phyloP scores from a whole-genome alignment of 805 yeast species.

The Wickerhamiella kurtzmanii region DNA sequence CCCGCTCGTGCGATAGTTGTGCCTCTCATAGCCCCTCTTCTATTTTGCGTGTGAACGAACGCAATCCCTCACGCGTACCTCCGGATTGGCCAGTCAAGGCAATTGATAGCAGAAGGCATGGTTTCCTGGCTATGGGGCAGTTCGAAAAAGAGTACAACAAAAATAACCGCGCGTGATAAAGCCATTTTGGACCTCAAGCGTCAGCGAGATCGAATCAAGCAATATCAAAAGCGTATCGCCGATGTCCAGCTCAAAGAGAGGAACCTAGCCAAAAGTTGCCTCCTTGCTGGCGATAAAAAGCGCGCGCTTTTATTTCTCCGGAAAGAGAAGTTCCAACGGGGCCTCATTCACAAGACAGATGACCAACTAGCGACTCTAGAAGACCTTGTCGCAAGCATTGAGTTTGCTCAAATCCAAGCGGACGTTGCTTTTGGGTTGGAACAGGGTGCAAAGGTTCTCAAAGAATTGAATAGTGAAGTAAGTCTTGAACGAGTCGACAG shows the following conservation, averaged over 20 bases:
- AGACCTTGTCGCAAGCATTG: slow-evolving; percentile 48
- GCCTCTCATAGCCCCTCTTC: too few species aligned
- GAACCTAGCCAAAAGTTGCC: slow-evolving; percentile 42
- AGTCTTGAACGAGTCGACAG: slow-evolving; percentile 64
- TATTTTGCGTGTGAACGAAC: too few species aligned
- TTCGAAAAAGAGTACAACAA: background rate
- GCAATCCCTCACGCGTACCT: too few species aligned
- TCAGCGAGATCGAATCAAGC: slow-evolving; percentile 73
- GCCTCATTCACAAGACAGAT: slow-evolving; percentile 53
- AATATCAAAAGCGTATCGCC: slow-evolving; percentile 50
- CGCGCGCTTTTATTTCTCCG: slow-evolving; percentile 59
- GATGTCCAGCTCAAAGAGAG: slow-evolving; percentile 49
- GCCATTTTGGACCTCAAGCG: slow-evolving; percentile 78
- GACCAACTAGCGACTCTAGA: slow-evolving; percentile 72
- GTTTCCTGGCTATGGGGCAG: background rate
- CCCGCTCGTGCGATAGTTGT: too few species aligned
- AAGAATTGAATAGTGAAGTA: slow-evolving; percentile 65
- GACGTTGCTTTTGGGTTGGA: slow-evolving; percentile 70
- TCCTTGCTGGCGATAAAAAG: slow-evolving; percentile 39
- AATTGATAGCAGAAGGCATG: background rate
- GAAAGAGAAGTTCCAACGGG: slow-evolving; percentile 70
- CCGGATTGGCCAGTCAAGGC: too few species aligned
- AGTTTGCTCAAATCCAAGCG: slow-evolving; percentile 76
- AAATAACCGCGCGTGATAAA: slow-evolving; percentile 66
- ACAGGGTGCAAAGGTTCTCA: slow-evolving; percentile 68